A percentile compares a stretch with the other conserved stretches of the same genome.
phyloP scores from a whole-genome alignment of 352 stramenopile genomes.

The Pythium vanterpoolii region DNA sequence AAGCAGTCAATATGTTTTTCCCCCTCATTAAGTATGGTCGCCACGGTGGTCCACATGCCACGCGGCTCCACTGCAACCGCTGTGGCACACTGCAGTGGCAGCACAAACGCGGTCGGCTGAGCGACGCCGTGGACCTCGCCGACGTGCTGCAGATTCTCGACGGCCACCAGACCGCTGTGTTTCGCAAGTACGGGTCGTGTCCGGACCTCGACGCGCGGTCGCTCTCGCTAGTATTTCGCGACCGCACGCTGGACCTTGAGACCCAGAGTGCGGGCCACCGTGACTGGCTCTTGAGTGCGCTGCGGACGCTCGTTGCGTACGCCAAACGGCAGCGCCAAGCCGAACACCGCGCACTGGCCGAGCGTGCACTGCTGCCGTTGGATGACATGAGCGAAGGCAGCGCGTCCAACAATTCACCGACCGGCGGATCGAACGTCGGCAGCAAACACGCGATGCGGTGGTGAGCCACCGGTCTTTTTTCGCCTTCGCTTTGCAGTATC shows the following conservation, averaged over 20 bases:
- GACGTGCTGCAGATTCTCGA: slow-evolving; percentile 67
- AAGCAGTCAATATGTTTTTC: slow-evolving; percentile 86
- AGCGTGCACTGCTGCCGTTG: slow-evolving; percentile 28
- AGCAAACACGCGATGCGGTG: slow-evolving; percentile 6
- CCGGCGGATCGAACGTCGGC: slow-evolving; percentile 7
- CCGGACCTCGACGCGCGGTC: slow-evolving; percentile 46
- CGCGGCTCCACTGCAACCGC: slow-evolving; percentile 74
- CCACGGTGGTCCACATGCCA: slow-evolving; percentile 62
- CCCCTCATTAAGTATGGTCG: slow-evolving; percentile 79
- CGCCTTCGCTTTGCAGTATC: neutral
- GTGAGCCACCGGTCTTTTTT: slow-evolving; percentile 5
- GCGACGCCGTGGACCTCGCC: slow-evolving; percentile 67
- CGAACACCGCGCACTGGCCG: slow-evolving; percentile 76
- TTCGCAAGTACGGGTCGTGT: slow-evolving; percentile 65
- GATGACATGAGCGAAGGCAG: slow-evolving; percentile 10
- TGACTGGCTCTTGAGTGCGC: slow-evolving; percentile 78
- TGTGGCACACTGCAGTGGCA: slow-evolving; percentile 85
- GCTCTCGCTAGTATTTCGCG: slow-evolving; percentile 71
- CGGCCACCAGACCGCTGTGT: slow-evolving; percentile 68
- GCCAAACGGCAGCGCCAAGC: slow-evolving; percentile 62
- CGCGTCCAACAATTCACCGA: neutral
- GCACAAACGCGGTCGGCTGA: slow-evolving; percentile 76
- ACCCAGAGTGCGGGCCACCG: slow-evolving; percentile 71
- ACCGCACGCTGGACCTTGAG: slow-evolving; percentile 78
- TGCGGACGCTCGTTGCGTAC: slow-evolving; percentile 75